Evolutionary conservation across 371 early-diverging fungal genomes (phyloP), one percentile per base, ranked within the genome.

Genomic region (Mortierella sp.): DNA sequence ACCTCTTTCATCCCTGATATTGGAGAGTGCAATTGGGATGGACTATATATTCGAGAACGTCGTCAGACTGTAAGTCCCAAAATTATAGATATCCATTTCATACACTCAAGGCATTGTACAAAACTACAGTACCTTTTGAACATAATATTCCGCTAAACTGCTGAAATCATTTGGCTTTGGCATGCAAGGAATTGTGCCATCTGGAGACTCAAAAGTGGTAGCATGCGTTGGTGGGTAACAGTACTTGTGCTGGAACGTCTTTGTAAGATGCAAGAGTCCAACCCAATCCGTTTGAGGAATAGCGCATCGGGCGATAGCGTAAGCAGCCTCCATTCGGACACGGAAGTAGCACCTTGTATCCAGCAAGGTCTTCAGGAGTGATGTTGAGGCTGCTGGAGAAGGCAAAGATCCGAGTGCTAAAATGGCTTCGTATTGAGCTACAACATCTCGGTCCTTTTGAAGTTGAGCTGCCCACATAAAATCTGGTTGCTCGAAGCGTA

Each of bases 391-490:
- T 11, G 92, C 91, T 13, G 83, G 75, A 0, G 94, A 93, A 6
- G 94, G 93, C 85, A 90, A 79, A 5, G 84, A 80, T 67, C 86
- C 86, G 45, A 96, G 76, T 0, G 93, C 93, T 43, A 86, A 83
- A 43, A 95, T 88, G 36, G 96, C 96, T 63, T 99, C 99, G 67
- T 94, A 91, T 75, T 99, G 99, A 6, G 99, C 98, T 8, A 95
- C 92, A 2, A 99, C 97, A 84, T 99, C 98, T 60, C 95, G 90
- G 80, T 99, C 99, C 70, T 95, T 93, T 33, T 93, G 91, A 59
- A 99, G 86, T 79, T 97, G 97, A 19, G 97, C 95, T 13, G 95
- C 94, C 96, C 97, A 98, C 98, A 99, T 99, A 73, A 94, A 96
- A 72, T 96, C 98, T 0, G 96, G 92, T 84, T 98, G 99, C 63